Evolutionary conservation across 805 yeast species (phyloP).

Genomic region (Saccharomycopsis sp.): DNA sequence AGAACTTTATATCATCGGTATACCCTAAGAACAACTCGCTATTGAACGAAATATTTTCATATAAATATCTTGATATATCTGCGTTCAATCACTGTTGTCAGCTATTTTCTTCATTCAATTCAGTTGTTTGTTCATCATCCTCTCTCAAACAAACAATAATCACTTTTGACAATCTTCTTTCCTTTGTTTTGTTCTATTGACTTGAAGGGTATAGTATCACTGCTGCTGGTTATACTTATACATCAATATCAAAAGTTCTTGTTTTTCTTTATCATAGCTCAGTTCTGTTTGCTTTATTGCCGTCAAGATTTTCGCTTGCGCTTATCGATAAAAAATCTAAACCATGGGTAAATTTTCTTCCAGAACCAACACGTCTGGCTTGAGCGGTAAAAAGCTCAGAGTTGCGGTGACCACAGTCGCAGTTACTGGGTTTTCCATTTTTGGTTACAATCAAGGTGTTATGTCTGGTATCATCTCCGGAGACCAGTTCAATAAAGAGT

Average conservation of each 20-base stretch:
- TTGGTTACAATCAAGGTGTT: constrained; percentile 78
- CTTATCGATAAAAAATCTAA: background rate
- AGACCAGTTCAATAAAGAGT: constrained; percentile 54
- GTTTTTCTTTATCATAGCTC: background rate
- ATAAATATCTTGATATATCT: background rate
- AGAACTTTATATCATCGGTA: background rate
- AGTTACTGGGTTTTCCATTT: constrained; percentile 57
- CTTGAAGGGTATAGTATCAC: background rate
- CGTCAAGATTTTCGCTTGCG: background rate
- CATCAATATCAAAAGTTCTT: background rate
- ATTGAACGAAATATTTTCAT: no score
- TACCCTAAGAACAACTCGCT: no score
- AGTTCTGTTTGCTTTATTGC: background rate
- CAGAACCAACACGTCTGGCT: constrained; percentile 50
- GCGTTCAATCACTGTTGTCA: no score
- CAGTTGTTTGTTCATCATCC: no score
- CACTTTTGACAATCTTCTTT: no score
- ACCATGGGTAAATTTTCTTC: background rate
- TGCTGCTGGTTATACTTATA: background rate
- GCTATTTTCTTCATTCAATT: no score
- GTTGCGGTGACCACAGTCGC: constrained; percentile 49
- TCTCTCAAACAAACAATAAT: no score
- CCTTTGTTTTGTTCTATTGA: no score
- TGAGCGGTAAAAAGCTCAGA: constrained; percentile 47
- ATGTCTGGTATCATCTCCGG: constrained; percentile 62